A percentile compares a stretch with the other conserved stretches of the same genome.
Evolutionary conservation across 495 filamentous ascomycete species (phyloP).

Genomic region (Talaromyces stipitatus): DNA sequence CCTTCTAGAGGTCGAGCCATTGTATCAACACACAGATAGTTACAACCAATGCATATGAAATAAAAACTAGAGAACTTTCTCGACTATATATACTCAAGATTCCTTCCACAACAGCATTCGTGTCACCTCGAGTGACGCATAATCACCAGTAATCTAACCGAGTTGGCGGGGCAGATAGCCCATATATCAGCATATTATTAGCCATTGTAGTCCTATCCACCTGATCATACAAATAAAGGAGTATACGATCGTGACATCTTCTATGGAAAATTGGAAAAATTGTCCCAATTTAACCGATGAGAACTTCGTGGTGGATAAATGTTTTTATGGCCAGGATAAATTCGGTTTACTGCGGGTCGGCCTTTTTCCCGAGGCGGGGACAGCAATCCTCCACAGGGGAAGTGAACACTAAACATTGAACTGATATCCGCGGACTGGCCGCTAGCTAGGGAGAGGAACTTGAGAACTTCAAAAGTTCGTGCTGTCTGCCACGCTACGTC

Average conservation of each 20-base stretch:
- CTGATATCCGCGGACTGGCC: too few relatives aligned
- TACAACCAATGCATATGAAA: not conserved
- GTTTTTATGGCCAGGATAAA: not conserved
- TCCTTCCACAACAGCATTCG: not conserved
- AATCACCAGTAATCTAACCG: not conserved
- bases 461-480: too few relatives aligned
- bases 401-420: too few relatives aligned
- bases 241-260: not conserved
- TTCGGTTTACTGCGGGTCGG: not conserved
- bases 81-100: not conserved
- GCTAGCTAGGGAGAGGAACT: too few relatives aligned
- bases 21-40: not conserved
- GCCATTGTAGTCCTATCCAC: not conserved
- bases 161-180: not conserved
- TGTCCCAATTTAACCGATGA: not conserved
- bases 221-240: not conserved
- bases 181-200: not conserved
- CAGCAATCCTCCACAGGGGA: too few relatives aligned
- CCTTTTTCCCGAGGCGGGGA: not conserved
- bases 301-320: not conserved
- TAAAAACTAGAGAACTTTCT: not conserved
- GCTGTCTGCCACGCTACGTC: too few relatives aligned
- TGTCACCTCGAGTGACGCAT: not conserved
- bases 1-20: constrained; percentile 43
- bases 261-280: not conserved